phyloP scores from a whole-genome alignment of 768 basidiomycete species.

The Cyathus striatus region DNA sequence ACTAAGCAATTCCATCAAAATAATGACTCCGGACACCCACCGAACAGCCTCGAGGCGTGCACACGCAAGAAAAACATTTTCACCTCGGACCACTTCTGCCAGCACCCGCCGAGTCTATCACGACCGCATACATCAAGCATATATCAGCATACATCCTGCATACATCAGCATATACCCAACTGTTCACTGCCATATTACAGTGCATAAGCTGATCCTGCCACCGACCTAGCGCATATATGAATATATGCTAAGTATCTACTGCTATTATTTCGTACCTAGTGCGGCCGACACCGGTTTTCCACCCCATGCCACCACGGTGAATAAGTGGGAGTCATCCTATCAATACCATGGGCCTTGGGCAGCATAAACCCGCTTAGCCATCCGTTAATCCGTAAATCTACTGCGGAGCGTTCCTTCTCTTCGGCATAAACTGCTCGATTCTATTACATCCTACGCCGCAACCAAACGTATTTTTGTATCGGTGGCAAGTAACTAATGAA shows the following conservation, averaged over 20 bases:
- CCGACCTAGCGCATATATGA: background rate
- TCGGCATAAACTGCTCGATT: background rate
- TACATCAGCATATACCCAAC: background rate
- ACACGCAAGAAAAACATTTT: background rate
- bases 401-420: background rate
- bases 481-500: background rate
- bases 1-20: background rate
- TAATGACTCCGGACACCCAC: background rate
- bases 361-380: background rate
- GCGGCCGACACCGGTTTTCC: background rate
- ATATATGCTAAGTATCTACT: background rate
- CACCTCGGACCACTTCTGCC: background rate
- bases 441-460: too few species aligned
- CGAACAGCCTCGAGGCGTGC: background rate
- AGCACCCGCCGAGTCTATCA: background rate
- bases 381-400: background rate
- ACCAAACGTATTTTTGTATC: background rate
- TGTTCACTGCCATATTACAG: background rate
- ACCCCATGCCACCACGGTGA: background rate
- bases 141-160: background rate
- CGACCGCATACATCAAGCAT: background rate
- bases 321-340: background rate
- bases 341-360: background rate
- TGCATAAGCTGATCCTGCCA: background rate
- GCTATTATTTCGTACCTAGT: background rate